These are phyloP conservation scores for Aspergillus steynii DNA, from an alignment of 495 filamentous ascomycete genomes.

Conservation along the genomic window DNA sequence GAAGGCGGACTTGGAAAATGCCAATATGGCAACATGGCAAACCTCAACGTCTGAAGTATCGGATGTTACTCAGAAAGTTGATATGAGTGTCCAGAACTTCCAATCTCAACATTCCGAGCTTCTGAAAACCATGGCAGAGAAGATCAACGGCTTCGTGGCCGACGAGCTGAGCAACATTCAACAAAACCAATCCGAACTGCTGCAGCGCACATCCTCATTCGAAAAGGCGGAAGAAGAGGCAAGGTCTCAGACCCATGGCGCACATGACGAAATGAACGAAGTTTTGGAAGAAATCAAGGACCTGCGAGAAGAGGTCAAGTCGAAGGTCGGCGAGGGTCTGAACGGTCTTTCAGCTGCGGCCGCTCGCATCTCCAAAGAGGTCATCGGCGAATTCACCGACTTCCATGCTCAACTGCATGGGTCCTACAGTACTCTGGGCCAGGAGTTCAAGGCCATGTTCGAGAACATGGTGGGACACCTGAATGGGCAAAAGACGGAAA, in stretches of 20 bases:
- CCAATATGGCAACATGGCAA: constrained; percentile 79
- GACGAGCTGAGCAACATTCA: constrained; percentile 68
- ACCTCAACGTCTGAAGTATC: constrained; percentile 72
- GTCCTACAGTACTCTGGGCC: constrained; percentile 87
- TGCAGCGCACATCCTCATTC: constrained; percentile 65
- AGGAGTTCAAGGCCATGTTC: constrained; percentile 83
- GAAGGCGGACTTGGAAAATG: constrained; percentile 74
- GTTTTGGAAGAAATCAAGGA: constrained; percentile 90
- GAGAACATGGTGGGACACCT: constrained; percentile 74
- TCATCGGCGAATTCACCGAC: constrained; percentile 78
- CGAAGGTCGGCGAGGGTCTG: constrained; percentile 79
- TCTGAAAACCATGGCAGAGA: constrained; percentile 61
- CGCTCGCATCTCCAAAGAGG: constrained; percentile 82
- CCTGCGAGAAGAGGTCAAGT: constrained; percentile 82
- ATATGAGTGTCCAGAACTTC: constrained; percentile 68
- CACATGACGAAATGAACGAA: constrained; percentile 85
- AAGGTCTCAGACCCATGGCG: constrained; percentile 62
- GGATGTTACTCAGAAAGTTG: constrained; percentile 72
- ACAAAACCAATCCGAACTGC: constrained; percentile 64
- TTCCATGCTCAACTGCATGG: constrained; percentile 81
- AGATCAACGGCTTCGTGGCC: constrained; percentile 72
- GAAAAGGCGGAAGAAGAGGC: constrained; percentile 65
- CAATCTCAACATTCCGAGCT: constrained; percentile 67
- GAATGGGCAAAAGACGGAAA: constrained; percentile 75
- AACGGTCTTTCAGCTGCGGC: constrained; percentile 82